phyloP scores from a whole-genome alignment of 2,329 filamentous ascomycete genomes.

The Raffaelea ambrosiae region DNA sequence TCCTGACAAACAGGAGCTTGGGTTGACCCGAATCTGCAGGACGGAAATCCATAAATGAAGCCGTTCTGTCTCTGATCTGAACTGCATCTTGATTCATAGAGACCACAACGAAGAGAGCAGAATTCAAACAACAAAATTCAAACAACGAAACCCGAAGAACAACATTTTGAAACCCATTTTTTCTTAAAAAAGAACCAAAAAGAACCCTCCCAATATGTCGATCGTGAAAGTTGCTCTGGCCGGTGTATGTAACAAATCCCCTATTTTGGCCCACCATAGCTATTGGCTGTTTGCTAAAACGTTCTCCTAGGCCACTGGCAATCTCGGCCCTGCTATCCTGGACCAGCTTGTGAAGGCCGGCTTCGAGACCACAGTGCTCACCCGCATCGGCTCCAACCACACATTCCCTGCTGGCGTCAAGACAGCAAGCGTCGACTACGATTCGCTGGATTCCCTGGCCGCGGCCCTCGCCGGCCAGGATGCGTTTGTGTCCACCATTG shows the following conservation, averaged over 20 bases:
- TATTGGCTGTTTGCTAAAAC: too few species aligned
- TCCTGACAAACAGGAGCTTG: too few species aligned
- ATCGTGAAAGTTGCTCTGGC: constrained; percentile 2
- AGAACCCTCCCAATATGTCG: neutral
- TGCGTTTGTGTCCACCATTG: constrained; percentile 2
- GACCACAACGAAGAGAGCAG: too few species aligned
- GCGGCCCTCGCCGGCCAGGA: constrained; percentile 44
- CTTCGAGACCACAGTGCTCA: constrained; percentile 43
- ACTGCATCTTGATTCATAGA: too few species aligned
- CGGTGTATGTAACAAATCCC: neutral
- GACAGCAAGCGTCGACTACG: constrained; percentile 34
- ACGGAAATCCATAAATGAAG: too few species aligned
- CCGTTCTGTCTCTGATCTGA: too few species aligned
- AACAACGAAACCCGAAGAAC: too few species aligned
- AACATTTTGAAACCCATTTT: too few species aligned
- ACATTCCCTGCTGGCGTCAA: constrained; percentile 34
- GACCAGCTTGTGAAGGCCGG: constrained; percentile 34
- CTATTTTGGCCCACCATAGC: neutral
- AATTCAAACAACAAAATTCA: too few species aligned
- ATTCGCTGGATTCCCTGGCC: constrained; percentile 32
- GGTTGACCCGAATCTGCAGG: too few species aligned
- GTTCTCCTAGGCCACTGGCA: constrained; percentile 34
- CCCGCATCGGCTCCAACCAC: constrained; percentile 27
- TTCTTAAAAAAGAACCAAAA: neutral
- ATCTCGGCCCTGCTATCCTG: constrained; percentile 28